A percentile compares a stretch with the other conserved stretches of the same genome.
These are phyloP conservation scores for Chlamydomonas sp. DNA, from an alignment of 139 green algal species.

Conservation along the genomic window DNA sequence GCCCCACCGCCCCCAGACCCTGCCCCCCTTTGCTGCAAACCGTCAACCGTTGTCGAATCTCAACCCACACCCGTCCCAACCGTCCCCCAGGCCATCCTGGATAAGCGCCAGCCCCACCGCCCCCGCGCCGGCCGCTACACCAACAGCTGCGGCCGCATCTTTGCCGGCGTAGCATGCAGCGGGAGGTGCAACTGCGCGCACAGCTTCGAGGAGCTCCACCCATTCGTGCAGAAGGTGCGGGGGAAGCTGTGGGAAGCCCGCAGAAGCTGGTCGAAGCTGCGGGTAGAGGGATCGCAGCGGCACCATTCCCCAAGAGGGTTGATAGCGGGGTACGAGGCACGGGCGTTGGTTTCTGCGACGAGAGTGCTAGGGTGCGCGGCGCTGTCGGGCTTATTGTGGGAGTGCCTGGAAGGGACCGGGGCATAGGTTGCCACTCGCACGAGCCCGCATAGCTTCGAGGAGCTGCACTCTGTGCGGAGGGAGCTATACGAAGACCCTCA, in stretches of 20 bases:
- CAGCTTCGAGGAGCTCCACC: conserved; percentile 32
- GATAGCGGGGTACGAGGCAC: neutral
- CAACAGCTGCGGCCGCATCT: conserved; percentile 38
- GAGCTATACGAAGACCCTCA: neutral
- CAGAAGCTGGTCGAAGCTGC: neutral
- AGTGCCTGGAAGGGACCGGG: neutral
- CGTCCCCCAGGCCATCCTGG: neutral
- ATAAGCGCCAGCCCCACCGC: neutral
- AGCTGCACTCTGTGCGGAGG: neutral
- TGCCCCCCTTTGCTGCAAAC: neutral
- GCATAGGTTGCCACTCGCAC: neutral
- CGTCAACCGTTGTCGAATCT: neutral
- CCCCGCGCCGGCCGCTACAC: conserved; percentile 24
- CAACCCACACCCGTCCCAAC: neutral
- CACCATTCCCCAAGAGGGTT: too few relatives aligned
- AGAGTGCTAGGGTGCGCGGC: neutral
- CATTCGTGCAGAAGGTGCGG: conserved; percentile 32
- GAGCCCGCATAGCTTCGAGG: neutral
- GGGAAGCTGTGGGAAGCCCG: neutral
- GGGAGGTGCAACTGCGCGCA: conserved; percentile 15
- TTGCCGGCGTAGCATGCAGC: neutral
- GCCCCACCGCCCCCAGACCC: neutral
- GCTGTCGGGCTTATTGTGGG: neutral
- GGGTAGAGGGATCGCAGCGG: neutral
- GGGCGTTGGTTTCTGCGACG: neutral